Base-by-base conservation (phyloP, 1,139 yeast species). In the Geotrichum bryndzae region DNA sequence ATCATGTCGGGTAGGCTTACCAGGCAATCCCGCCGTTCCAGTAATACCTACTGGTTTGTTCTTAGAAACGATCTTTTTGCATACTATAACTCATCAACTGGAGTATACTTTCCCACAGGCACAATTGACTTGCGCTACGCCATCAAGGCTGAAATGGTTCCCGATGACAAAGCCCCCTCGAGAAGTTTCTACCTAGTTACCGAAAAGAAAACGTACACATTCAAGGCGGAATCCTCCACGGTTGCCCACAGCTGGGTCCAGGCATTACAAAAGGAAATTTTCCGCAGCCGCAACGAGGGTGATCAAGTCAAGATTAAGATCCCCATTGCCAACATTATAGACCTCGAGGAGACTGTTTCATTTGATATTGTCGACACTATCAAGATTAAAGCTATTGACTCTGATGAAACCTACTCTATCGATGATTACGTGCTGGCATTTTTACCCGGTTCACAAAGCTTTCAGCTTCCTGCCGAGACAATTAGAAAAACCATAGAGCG, bases 181-280 rank as follows among this genome's bases (percentile, higher is more conserved):
- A 63, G 66, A 3, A 64, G 67, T 8, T 74, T 77, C 63, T 60
- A 68, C 3, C 61, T 73, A 23, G 73, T 81, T 1, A 85, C 94
- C 0, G 84, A 81, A 59, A 79, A 80, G 53, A 83, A 84, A 65
- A 80, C 83, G 0, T 87, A 87, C 71, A 79, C 79, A 55, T 87
- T 92, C 68, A 82, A 82, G 65, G 88, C 96, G 0, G 97, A 91
- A 68, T 85, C 87, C 52, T 76, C 83, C 25, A 84, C 80, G 65
- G 78, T 86, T 6, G 97, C 97, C 0, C 80, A 88, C 62, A 83
- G 85, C 52, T 92, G 98, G 98, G 87, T 84, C 57, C 86, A 86
- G 63, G 78, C 82, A 22, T 75, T 92, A 57, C 88, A 89, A 65
- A 89, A 88, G 69, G 86, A 87, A 62, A 84, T 90, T 1, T 92